A percentile compares a stretch with the other conserved stretches of the same genome.
Evolutionary conservation across 192 early-diverging fungal genomes (phyloP).

Genomic region (Entophlyctis luteolus): DNA sequence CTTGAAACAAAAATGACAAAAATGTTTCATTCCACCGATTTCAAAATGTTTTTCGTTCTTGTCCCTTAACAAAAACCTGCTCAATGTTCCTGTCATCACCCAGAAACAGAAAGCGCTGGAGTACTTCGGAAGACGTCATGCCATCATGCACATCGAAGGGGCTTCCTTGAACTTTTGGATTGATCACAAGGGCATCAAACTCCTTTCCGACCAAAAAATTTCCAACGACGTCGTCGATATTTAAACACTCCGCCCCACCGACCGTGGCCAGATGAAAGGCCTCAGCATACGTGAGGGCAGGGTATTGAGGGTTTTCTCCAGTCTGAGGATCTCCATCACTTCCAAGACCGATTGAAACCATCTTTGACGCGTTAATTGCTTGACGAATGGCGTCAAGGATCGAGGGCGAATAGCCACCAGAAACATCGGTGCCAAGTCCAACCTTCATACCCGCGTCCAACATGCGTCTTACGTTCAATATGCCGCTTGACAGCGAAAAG

Average conservation of each 20-base stretch:
- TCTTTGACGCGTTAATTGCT: slow-evolving; percentile 70
- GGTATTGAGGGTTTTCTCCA: slow-evolving; percentile 19
- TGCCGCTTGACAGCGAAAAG: slow-evolving; percentile 76
- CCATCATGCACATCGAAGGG: slow-evolving; percentile 17
- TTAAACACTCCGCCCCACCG: slow-evolving; percentile 82
- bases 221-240: slow-evolving; percentile 68
- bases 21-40: not conserved
- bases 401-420: slow-evolving; percentile 81
- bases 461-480: slow-evolving; percentile 74
- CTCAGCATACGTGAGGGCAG: slow-evolving; percentile 63
- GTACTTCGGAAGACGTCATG: slow-evolving; percentile 59
- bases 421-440: slow-evolving; percentile 91
- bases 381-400: slow-evolving; percentile 85
- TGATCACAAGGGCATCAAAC: slow-evolving; percentile 86
- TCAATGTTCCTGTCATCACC: slow-evolving; percentile 84
- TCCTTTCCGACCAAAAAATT: slow-evolving; percentile 81
- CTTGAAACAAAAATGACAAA: not conserved
- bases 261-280: slow-evolving; percentile 83
- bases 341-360: slow-evolving; percentile 44
- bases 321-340: not conserved
- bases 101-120: slow-evolving; percentile 76
- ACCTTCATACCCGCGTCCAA: slow-evolving; percentile 71
- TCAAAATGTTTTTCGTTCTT: not conserved
- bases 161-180: slow-evolving; percentile 25
- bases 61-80: slow-evolving; percentile 78